Evolutionary conservation across 176 grass and related monocot genomes (phyloP).

Genomic region (Triticum urartu): DNA sequence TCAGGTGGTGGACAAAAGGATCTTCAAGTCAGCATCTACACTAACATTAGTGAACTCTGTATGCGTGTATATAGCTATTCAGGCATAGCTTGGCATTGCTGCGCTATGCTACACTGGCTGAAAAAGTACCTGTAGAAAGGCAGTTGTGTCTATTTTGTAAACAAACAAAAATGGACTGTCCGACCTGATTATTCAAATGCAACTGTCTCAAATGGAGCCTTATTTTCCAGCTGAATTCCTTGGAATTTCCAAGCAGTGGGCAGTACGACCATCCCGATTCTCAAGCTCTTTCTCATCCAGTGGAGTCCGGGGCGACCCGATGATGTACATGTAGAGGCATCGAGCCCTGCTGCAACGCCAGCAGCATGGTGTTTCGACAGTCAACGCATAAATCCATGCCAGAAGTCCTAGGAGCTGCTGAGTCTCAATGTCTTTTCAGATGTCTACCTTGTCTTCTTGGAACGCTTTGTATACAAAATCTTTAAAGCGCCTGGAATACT

Average conservation of each 20-base stretch:
- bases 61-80: constrained; percentile 51
- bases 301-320: constrained; percentile 26
- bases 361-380: constrained; percentile 21
- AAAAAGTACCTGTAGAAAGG: constrained; percentile 34
- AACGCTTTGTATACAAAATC: constrained; percentile 87
- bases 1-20: neutral
- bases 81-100: constrained; percentile 32
- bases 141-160: constrained; percentile 29
- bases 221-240: constrained; percentile 40
- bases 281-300: constrained; percentile 22
- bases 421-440: constrained; percentile 29
- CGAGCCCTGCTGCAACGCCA: constrained; percentile 32
- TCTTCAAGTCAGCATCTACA: constrained; percentile 60
- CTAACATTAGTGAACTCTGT: constrained; percentile 68
- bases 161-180: constrained; percentile 1
- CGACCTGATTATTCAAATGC: constrained; percentile 46
- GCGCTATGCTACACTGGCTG: constrained; percentile 35
- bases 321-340: constrained; percentile 26
- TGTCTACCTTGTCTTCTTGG: constrained; percentile 63
- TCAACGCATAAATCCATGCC: constrained; percentile 5
- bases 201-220: constrained; percentile 7
- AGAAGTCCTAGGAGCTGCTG: constrained; percentile 11
- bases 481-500: constrained; percentile 80
- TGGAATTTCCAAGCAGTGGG: neutral
- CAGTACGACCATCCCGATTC: constrained; percentile 12